Evolutionary conservation across 352 stramenopile genomes (phyloP).

Genomic region (Thalassiosira delicatula): DNA sequence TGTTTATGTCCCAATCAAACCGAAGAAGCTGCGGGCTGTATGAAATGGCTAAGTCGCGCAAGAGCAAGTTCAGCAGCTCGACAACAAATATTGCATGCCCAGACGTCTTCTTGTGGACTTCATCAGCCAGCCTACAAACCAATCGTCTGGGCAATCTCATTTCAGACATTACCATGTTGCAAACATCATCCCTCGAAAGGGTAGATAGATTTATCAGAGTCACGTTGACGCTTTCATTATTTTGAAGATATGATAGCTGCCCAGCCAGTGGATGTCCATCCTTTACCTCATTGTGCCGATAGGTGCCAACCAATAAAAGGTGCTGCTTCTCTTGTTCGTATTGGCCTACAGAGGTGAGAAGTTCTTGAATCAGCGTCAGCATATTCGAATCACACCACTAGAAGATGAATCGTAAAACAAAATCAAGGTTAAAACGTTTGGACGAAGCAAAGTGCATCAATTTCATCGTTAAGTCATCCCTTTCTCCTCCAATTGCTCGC

Average conservation of each 20-base stretch:
- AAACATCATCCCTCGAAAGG: background rate
- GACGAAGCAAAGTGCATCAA: background rate
- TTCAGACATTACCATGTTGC: constrained; percentile 3
- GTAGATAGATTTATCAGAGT: background rate
- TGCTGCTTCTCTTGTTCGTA: background rate
- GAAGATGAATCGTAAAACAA: too few species aligned
- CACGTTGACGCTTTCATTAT: background rate
- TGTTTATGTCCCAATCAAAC: background rate
- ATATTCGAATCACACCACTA: background rate
- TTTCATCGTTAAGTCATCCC: too few species aligned
- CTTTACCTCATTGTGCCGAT: background rate
- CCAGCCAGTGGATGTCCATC: background rate
- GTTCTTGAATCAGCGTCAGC: background rate
- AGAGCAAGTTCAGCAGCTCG: constrained; percentile 1
- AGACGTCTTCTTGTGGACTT: constrained; percentile 5
- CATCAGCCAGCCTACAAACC: background rate
- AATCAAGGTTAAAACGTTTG: background rate
- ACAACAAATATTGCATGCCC: constrained; percentile 5
- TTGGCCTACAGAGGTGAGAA: background rate
- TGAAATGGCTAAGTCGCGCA: background rate
- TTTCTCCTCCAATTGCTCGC: too few species aligned
- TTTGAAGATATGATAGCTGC: background rate
- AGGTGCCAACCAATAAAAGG: background rate
- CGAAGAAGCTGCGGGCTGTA: background rate
- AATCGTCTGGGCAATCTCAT: constrained; percentile 2